A percentile compares a stretch with the other conserved stretches of the same genome.
phyloP scores from a whole-genome alignment of 2,329 filamentous ascomycete species.

The Fusarium annulatum region DNA sequence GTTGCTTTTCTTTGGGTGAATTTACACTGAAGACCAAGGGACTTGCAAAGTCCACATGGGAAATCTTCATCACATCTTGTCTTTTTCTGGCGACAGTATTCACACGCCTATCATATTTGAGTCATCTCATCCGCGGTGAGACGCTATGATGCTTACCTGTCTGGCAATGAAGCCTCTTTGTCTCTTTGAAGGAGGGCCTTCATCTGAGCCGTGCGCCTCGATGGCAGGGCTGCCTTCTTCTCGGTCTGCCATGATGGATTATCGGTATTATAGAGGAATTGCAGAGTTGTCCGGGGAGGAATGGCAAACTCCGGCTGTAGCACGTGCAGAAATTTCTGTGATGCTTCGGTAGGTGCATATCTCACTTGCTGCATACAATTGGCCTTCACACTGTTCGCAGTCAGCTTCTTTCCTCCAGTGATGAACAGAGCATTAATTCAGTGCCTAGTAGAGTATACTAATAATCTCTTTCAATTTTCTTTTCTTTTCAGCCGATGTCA shows the following conservation, averaged over 20 bases:
- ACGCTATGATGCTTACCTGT: conserved; percentile 2
- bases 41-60: conserved; percentile 27
- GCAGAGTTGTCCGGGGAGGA: conserved; percentile 16
- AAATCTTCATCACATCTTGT: conserved; percentile 37
- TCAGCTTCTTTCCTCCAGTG: background rate
- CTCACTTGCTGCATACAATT: background rate
- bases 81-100: conserved; percentile 36
- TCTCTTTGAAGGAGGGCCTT: conserved; percentile 18
- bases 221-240: conserved; percentile 16
- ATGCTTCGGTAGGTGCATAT: background rate
- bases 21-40: conserved; percentile 22
- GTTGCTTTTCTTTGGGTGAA: conserved; percentile 29
- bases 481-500: no score
- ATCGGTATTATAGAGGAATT: background rate
- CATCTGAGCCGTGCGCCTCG: conserved; percentile 18
- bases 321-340: conserved; percentile 5
- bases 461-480: no score
- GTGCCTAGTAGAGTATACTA: no score
- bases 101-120: conserved; percentile 24
- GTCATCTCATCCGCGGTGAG: background rate
- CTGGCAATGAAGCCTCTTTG: conserved; percentile 33
- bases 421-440: no score
- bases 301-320: conserved; percentile 13
- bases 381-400: no score
- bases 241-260: conserved; percentile 18